These are phyloP conservation scores for Calophaca sinica DNA, from an alignment of 306 rosid genomes.

Conservation along the genomic window DNA sequence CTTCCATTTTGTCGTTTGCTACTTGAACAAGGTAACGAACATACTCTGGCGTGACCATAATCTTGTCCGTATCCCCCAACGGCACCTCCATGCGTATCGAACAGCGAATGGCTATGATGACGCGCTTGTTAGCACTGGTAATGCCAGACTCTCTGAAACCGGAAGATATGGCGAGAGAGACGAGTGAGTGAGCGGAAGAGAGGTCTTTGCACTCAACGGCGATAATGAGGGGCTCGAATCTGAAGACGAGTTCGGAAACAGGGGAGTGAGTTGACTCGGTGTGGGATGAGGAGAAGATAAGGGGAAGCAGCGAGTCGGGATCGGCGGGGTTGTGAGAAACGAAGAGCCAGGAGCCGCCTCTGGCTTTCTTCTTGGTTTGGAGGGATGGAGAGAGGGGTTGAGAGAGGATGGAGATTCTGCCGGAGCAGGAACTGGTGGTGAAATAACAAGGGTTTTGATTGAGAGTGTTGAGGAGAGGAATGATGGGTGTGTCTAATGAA, in stretches of 20 bases:
- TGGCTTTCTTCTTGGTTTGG: slow-evolving; percentile 74
- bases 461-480: slow-evolving; percentile 76
- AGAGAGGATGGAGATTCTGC: slow-evolving; percentile 86
- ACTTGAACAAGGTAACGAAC: slow-evolving; percentile 70
- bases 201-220: slow-evolving; percentile 90
- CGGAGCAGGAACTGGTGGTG: slow-evolving; percentile 98
- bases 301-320: slow-evolving; percentile 65
- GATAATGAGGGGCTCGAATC: slow-evolving; percentile 89
- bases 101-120: slow-evolving; percentile 90
- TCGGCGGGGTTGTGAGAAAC: slow-evolving; percentile 80
- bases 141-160: slow-evolving; percentile 97
- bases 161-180: slow-evolving; percentile 78
- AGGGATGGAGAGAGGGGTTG: slow-evolving; percentile 52
- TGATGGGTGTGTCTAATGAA: slow-evolving; percentile 70
- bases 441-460: slow-evolving; percentile 72
- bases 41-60: slow-evolving; percentile 77
- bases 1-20: slow-evolving; percentile 88
- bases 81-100: slow-evolving; percentile 89
- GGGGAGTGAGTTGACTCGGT: slow-evolving; percentile 46
- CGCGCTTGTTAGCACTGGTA: slow-evolving; percentile 74
- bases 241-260: slow-evolving; percentile 69
- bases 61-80: slow-evolving; percentile 60
- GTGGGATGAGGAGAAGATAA: slow-evolving; percentile 54
- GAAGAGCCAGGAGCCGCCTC: slow-evolving; percentile 87
- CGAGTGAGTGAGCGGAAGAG: slow-evolving; percentile 75